Conservation (phyloP, 1,284 basidiomycete genomes). For the Spongiforma sp. region DNA sequence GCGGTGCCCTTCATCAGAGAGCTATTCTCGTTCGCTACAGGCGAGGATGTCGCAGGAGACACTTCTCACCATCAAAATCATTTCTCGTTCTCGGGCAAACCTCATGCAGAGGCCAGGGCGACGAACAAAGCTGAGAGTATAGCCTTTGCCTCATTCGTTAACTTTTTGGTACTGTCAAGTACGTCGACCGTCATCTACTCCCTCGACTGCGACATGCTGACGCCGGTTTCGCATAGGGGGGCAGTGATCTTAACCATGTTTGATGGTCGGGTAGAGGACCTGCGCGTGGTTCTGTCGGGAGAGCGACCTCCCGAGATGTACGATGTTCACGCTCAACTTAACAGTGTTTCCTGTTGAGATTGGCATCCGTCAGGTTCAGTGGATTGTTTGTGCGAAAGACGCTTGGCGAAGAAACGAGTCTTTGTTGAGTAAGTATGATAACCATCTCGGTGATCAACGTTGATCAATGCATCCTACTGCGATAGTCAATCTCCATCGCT, state of each 20-base stretch:
- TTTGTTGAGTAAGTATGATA: too few relatives aligned
- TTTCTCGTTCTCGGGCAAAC: conserved; percentile 59
- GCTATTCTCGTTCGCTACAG: conserved; percentile 61
- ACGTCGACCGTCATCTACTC: background rate
- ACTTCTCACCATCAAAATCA: conserved; percentile 56
- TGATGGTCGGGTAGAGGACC: conserved; percentile 62
- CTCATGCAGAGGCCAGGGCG: conserved; percentile 57
- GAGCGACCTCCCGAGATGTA: conserved; percentile 73
- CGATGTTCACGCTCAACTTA: conserved; percentile 59
- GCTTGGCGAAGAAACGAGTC: too few relatives aligned
- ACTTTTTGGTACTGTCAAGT: conserved; percentile 73
- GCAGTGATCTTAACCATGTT: conserved; percentile 52
- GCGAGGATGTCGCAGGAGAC: conserved; percentile 54
- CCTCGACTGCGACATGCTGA: background rate
- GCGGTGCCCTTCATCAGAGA: conserved; percentile 56
- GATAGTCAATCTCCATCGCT: conserved; percentile 36
- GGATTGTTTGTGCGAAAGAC: too few relatives aligned
- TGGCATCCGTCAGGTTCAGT: conserved; percentile 43
- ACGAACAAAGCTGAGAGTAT: conserved; percentile 61
- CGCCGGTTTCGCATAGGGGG: conserved; percentile 12
- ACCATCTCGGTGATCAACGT: too few relatives aligned
- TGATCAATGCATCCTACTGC: conserved; percentile 24
- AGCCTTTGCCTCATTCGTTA: conserved; percentile 54
- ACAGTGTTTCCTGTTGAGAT: conserved; percentile 60
- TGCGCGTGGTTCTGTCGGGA: conserved; percentile 60